Evolutionary conservation across 768 basidiomycete species (phyloP), one percentile per base, ranked within the genome.

Genomic region (Suillus subluteus): DNA sequence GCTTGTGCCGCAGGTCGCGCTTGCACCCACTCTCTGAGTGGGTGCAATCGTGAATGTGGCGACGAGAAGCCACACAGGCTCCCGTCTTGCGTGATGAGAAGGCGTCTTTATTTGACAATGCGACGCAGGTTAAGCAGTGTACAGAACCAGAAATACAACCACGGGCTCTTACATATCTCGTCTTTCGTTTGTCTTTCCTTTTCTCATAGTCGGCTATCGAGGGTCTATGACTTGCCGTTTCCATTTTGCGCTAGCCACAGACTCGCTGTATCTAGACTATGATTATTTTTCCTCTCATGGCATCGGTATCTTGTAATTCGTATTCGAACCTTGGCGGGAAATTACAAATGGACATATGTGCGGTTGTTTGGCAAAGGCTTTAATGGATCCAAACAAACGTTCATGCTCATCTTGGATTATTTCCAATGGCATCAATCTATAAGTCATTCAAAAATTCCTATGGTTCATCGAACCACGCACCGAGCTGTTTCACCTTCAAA

Each of bases 21-120:
- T 75, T 40, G 68, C 72, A 2, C 77, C 75, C 4, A 72, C 37
- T n/a, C 76, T 68, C 16, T 78, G 65, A 76, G 35, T 18, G 44
- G 4, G 26, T 61, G 18, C 3, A 1, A 30, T 21, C 59, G 30
- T 32, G 59, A 61, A 32, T 43, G 23, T 11, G 59, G 26, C 40
- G 18, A 30, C 16, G 11, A 18, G 40, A n/a, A 38, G n/a, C 7
- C 7, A 26, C 15, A 16, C n/a, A 21, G 3, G n/a, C 26, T 52
- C 52, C 3, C 41, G 30, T 43, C 12, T 38, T 43, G 41, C 23
- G 8, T n/a, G 26, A 32, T 8, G 26, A 11, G 26, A 61, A 30
- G 18, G 40, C 4, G 0, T 1, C 18, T 8, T 40, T 15, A 9
- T 37, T 37, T 9, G 43, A 44, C 8, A 21, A 4, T 18, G 18